A percentile compares a stretch with the other conserved stretches of the same genome.
Evolutionary conservation across 257 asterid species (phyloP).

Genomic region (Penstemon newberryi): DNA sequence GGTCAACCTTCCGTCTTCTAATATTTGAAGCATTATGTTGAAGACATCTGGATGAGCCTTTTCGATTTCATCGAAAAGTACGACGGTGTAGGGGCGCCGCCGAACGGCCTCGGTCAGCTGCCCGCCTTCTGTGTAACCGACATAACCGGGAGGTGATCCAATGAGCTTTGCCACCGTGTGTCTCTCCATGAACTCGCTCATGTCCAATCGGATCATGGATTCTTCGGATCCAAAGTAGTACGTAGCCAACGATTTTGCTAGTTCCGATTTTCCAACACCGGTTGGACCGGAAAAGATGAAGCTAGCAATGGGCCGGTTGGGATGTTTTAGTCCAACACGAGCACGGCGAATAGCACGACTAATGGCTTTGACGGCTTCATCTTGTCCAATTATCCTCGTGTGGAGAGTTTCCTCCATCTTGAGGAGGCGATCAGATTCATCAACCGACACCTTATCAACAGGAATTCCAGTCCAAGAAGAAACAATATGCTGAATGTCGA

Average conservation of each 20-base stretch:
- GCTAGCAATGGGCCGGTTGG: slow-evolving; percentile 84
- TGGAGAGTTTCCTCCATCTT: slow-evolving; percentile 97
- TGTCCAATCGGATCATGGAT: slow-evolving; percentile 82
- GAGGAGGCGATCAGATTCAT: slow-evolving; percentile 90
- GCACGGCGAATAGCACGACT: slow-evolving; percentile 84
- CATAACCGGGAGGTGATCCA: slow-evolving; percentile 90
- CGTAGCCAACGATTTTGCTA: slow-evolving; percentile 73
- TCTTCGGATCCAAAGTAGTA: slow-evolving; percentile 87
- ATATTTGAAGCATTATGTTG: slow-evolving; percentile 81
- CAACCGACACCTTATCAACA: slow-evolving; percentile 87
- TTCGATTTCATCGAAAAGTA: slow-evolving; percentile 80
- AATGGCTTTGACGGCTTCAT: slow-evolving; percentile 78
- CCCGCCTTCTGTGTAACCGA: slow-evolving; percentile 81
- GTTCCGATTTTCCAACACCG: slow-evolving; percentile 86
- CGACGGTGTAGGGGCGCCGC: slow-evolving; percentile 70
- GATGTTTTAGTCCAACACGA: slow-evolving; percentile 83
- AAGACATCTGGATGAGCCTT: slow-evolving; percentile 85
- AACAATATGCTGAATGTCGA: slow-evolving; percentile 91
- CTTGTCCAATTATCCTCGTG: slow-evolving; percentile 72
- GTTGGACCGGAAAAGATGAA: slow-evolving; percentile 91
- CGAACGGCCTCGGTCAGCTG: slow-evolving; percentile 82
- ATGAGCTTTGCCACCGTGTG: slow-evolving; percentile 81
- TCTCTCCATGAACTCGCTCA: slow-evolving; percentile 94
- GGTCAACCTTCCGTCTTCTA: slow-evolving; percentile 84
- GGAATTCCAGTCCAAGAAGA: slow-evolving; percentile 98